phyloP scores from a whole-genome alignment of 768 basidiomycete species.

The Rubroboletus pulcherrimus region DNA sequence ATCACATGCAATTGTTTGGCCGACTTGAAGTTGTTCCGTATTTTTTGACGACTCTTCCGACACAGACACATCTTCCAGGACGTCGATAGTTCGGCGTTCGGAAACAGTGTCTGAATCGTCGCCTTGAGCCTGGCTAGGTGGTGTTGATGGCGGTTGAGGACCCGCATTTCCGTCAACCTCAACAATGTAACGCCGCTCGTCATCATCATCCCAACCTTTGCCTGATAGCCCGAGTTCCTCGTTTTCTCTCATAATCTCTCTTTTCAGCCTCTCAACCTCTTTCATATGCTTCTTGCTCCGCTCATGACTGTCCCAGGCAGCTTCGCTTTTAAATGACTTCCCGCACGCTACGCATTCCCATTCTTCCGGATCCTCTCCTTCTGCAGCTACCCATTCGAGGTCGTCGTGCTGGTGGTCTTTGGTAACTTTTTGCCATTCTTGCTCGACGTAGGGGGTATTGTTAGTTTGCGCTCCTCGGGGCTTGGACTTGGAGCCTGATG shows the following conservation, averaged over 20 bases:
- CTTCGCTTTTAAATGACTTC: constrained; percentile 86
- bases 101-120: background rate
- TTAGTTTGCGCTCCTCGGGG: constrained; percentile 24
- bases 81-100: background rate
- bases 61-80: constrained; percentile 5
- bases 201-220: constrained; percentile 30
- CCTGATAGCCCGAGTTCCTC: constrained; percentile 54
- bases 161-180: constrained; percentile 6
- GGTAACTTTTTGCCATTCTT: constrained; percentile 83
- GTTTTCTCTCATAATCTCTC: constrained; percentile 75
- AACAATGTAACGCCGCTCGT: constrained; percentile 10
- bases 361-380: constrained; percentile 69
- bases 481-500: constrained; percentile 22
- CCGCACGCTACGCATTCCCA: constrained; percentile 96
- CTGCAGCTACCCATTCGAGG: constrained; percentile 71
- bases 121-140: constrained; percentile 1
- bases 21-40: background rate
- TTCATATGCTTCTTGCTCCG: constrained; percentile 91
- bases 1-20: background rate
- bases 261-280: constrained; percentile 74
- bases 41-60: constrained; percentile 8
- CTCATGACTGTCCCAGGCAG: constrained; percentile 95
- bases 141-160: constrained; percentile 15
- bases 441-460: constrained; percentile 62
- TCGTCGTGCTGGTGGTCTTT: constrained; percentile 39